Percentiles rank a stretch among this genome's conserved stretches.
Evolutionary conservation across 192 early-diverging fungal species (phyloP).

Genomic region (Gigaspora rosea): DNA sequence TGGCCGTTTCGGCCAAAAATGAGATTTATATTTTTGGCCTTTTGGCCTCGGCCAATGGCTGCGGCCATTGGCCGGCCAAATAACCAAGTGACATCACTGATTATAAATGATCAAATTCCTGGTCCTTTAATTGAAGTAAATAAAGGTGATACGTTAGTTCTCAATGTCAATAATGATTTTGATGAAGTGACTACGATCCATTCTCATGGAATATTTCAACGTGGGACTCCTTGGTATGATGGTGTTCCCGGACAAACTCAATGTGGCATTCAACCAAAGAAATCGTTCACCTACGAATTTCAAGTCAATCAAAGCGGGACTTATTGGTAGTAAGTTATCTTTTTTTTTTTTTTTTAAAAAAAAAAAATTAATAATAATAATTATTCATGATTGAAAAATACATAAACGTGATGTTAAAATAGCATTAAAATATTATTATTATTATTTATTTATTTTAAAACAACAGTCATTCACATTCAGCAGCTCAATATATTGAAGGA

Average conservation of each 20-base stretch:
- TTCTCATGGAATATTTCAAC: conserved; percentile 20
- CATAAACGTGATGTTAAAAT: neutral
- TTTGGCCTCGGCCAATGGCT: no score
- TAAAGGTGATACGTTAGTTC: conserved; percentile 46
- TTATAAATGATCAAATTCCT: conserved; percentile 55
- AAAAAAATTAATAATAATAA: no score
- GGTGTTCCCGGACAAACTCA: conserved; percentile 27
- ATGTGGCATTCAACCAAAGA: conserved; percentile 37
- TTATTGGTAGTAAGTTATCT: conserved; percentile 42
- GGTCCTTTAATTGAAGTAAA: conserved; percentile 53
- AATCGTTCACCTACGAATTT: conserved; percentile 42
- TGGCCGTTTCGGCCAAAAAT: no score
- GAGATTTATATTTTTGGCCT: no score
- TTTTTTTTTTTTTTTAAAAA: no score
- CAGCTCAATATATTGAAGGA: conserved; percentile 38
- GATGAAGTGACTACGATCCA: conserved; percentile 15
- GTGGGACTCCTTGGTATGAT: conserved; percentile 15
- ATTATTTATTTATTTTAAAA: neutral
- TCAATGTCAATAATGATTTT: conserved; percentile 39
- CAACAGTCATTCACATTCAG: conserved; percentile 40
- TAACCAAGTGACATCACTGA: no score
- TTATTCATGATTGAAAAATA: neutral
- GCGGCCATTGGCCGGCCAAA: no score
- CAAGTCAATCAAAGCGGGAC: conserved; percentile 42
- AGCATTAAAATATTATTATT: neutral